Conservation (phyloP, 768 basidiomycete genomes). For the Trametes cingulata region DNA sequence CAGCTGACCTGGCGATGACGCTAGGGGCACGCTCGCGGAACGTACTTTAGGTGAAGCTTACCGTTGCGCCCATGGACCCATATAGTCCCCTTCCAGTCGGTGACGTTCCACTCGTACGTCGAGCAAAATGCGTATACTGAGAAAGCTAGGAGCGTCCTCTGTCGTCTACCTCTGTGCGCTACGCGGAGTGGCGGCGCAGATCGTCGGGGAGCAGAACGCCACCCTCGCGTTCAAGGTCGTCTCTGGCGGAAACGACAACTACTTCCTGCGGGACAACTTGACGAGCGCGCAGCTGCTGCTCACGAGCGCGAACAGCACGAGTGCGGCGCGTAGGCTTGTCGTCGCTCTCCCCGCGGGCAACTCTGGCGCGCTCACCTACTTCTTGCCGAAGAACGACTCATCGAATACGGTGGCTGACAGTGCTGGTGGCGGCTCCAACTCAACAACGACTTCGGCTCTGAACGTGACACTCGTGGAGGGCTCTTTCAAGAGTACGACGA, state of each 20-base stretch:
- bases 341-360: constrained; percentile 47
- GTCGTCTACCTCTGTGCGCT: not conserved
- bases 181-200: not conserved
- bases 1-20: constrained; percentile 8
- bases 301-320: constrained; percentile 26
- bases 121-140: not conserved
- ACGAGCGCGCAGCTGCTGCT: constrained; percentile 44
- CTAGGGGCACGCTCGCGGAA: not conserved
- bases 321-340: constrained; percentile 30
- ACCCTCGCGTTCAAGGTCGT: constrained; percentile 33
- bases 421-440: too few species aligned
- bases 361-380: constrained; percentile 43
- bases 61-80: not conserved
- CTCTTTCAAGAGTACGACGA: constrained; percentile 26
- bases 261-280: constrained; percentile 42
- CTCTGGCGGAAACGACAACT: constrained; percentile 45
- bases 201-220: not conserved
- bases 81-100: too few species aligned
- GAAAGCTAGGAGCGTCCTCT: not conserved
- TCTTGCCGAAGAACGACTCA: constrained; percentile 33
- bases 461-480: constrained; percentile 29
- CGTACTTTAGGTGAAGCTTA: not conserved
- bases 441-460: constrained; percentile 20
- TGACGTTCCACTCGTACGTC: too few species aligned
- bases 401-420: too few species aligned